Evolutionary conservation across 2,329 filamentous ascomycete genomes (phyloP).

Genomic region (Pseudogymnoascus sp.): DNA sequence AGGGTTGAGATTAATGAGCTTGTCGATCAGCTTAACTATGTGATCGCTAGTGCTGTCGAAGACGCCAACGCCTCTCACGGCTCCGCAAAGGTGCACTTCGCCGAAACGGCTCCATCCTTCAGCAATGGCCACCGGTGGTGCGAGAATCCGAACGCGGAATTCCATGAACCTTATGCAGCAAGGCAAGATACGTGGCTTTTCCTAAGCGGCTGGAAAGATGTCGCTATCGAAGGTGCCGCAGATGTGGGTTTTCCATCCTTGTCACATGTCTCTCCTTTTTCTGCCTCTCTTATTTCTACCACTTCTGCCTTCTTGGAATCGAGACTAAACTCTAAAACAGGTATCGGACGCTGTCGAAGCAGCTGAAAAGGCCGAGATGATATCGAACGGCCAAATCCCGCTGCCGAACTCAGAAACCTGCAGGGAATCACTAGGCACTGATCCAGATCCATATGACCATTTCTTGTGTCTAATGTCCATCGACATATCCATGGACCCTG

Average conservation of each 20-base stretch:
- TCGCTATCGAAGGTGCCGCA: neutral
- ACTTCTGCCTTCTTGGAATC: neutral
- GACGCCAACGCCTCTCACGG: neutral
- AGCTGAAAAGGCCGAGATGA: neutral
- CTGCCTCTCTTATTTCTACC: neutral
- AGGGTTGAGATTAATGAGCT: neutral
- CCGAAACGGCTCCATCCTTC: neutral
- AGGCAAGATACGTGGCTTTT: neutral
- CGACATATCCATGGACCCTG: neutral
- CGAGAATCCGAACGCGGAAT: neutral
- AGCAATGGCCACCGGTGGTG: neutral
- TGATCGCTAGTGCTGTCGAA: neutral
- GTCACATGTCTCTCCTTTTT: too few relatives aligned
- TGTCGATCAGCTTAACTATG: neutral
- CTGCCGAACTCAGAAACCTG: neutral
- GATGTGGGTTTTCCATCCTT: neutral
- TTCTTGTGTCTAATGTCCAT: neutral
- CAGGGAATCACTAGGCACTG: neutral
- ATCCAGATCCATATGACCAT: neutral
- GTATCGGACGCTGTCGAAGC: neutral
- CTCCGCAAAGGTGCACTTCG: neutral
- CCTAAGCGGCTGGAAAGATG: neutral
- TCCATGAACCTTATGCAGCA: neutral
- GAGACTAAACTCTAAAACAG: neutral
- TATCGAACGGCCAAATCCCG: neutral